These are phyloP conservation scores for Niebla homalea DNA, from an alignment of 495 filamentous ascomycete species.

Conservation along the genomic window DNA sequence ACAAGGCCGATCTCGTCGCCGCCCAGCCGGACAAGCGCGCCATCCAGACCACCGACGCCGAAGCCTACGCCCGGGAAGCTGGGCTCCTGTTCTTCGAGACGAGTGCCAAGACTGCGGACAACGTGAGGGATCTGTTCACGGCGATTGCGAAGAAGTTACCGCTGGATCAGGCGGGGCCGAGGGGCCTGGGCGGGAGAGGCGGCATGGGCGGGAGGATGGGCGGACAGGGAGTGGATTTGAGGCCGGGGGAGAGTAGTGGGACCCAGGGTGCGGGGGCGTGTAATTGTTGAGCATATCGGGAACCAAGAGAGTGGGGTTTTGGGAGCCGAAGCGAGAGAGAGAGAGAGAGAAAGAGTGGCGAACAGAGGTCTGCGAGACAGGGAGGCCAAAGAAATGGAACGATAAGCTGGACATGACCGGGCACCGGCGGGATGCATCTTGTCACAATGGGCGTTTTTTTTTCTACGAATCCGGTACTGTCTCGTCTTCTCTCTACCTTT, in stretches of 20 bases:
- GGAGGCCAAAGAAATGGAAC: too few relatives aligned
- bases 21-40: constrained; percentile 88
- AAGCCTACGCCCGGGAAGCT: constrained; percentile 87
- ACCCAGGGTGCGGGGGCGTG: constrained; percentile 64
- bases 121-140: constrained; percentile 93
- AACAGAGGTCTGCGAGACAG: too few relatives aligned
- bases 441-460: too few relatives aligned
- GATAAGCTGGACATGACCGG: too few relatives aligned
- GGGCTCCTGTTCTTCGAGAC: constrained; percentile 95
- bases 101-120: constrained; percentile 90
- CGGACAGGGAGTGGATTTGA: constrained; percentile 67
- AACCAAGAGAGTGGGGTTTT: too few relatives aligned
- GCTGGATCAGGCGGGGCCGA: constrained; percentile 82
- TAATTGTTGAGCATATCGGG: constrained; percentile 61
- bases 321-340: too few relatives aligned
- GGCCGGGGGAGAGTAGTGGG: constrained; percentile 54
- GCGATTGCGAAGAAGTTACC: constrained; percentile 95
- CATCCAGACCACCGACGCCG: constrained; percentile 74
- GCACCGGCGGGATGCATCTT: too few relatives aligned
- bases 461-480: too few relatives aligned
- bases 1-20: constrained; percentile 89
- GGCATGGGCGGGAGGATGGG: constrained; percentile 61
- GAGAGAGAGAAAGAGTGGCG: too few relatives aligned
- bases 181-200: constrained; percentile 61
- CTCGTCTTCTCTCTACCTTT: too few relatives aligned